Percentiles rank a stretch among this genome's conserved stretches.
phyloP scores from a whole-genome alignment of 2,329 filamentous ascomycete genomes.

The Trichoderma sp. region DNA sequence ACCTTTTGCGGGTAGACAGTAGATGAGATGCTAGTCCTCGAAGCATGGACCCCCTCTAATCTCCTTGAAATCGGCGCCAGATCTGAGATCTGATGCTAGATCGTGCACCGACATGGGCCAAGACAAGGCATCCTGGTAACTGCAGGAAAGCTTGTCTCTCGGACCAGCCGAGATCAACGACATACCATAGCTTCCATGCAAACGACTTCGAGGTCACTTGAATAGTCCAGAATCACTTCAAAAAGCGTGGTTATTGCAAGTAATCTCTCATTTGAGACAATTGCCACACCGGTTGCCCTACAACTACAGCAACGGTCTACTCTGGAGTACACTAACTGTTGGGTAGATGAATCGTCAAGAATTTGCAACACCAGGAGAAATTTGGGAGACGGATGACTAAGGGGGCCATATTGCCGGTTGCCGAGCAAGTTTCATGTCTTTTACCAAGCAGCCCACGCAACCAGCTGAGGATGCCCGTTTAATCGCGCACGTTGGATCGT shows the following conservation, averaged over 20 bases:
- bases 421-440: background rate
- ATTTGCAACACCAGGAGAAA: constrained; percentile 16
- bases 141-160: background rate
- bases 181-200: background rate
- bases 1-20: background rate
- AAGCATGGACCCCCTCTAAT: background rate
- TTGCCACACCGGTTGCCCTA: background rate
- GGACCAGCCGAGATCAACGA: constrained; percentile 11
- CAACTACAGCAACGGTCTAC: background rate
- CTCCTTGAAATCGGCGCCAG: background rate
- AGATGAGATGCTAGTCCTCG: constrained; percentile 4
- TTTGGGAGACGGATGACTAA: constrained; percentile 18
- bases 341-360: constrained; percentile 22
- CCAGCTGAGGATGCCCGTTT: background rate
- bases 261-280: background rate
- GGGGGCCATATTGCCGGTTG: background rate
- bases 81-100: constrained; percentile 22
- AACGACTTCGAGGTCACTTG: background rate
- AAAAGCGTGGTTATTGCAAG: no score
- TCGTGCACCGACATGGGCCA: constrained; percentile 8
- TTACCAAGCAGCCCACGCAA: background rate
- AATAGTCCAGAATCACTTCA: background rate
- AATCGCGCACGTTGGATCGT: constrained; percentile 6
- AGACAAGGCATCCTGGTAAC: constrained; percentile 8
- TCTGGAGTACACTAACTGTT: background rate